phyloP scores from a whole-genome alignment of 2,329 filamentous ascomycete species.

The Phoma sp. region DNA sequence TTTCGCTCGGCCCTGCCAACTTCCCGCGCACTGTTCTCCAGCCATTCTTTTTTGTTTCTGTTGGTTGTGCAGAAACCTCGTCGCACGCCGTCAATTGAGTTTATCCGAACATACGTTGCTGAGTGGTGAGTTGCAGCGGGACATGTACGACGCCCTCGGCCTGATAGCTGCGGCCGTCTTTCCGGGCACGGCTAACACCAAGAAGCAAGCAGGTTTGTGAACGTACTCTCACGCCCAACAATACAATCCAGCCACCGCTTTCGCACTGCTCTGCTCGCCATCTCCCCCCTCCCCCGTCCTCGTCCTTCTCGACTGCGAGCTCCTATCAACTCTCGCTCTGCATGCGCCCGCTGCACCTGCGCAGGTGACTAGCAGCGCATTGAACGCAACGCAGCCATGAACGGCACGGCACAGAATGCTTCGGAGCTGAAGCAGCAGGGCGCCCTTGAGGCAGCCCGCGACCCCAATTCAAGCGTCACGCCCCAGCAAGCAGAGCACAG shows the following conservation, averaged over 20 bases:
- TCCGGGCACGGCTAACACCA: constrained; percentile 5
- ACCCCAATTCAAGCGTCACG: constrained; percentile 71
- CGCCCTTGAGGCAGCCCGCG: constrained; percentile 75
- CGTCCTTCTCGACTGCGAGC: constrained; percentile 1
- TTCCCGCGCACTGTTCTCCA: neutral
- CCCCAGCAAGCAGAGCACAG: constrained; percentile 74
- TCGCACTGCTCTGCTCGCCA: neutral
- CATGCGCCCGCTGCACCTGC: constrained; percentile 19
- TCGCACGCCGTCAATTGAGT: neutral
- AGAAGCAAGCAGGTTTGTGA: constrained; percentile 27
- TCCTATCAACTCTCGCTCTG: neutral
- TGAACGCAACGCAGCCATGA: constrained; percentile 6
- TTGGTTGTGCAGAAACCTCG: neutral
- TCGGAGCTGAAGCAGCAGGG: constrained; percentile 82
- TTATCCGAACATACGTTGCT: neutral
- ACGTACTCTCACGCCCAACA: constrained; percentile 7
- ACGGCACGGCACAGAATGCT: constrained; percentile 35
- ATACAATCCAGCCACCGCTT: neutral
- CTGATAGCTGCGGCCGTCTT: constrained; percentile 5
- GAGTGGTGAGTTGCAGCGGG: constrained; percentile 10
- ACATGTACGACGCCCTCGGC: constrained; percentile 11
- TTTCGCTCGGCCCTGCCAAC: neutral
- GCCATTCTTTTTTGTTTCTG: constrained; percentile 6
- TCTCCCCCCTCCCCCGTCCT: neutral
- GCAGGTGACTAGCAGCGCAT: constrained; percentile 2